Evolutionary conservation across 1,284 basidiomycete species (phyloP), one percentile per base, ranked within the genome.

Genomic region (Vanrija sp.): DNA sequence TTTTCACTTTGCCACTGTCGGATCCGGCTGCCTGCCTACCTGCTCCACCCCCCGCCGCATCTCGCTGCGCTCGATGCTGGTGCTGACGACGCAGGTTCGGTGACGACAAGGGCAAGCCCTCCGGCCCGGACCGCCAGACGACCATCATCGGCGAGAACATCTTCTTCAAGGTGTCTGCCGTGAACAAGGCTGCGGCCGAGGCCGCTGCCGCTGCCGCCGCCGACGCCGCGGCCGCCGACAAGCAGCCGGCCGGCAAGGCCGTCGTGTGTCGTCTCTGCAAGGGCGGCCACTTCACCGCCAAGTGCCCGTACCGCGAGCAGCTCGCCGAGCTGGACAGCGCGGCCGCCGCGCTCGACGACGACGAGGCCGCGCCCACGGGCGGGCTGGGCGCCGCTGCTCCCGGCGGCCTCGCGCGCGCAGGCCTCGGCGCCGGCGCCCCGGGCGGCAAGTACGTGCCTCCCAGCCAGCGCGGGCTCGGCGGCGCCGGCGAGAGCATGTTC

Each of bases 281-380:
- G 75, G 95, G 95, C 53, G 89, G 89, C 64, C 96, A 98, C 79
- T 98, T 94, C 77, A 99, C 96, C 12, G 88, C 93, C 58, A 93
- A 94, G 76, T 98, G 96, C 83, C 96, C 96, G 12, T 96, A 96
- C 83, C 96, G 93, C 77, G 94, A 98, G 65, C 89, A 89, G 19
- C 76, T 83, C 41, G 80, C 79, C 43, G 84, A 91, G 12, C 84
- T 87, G 19, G 89, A 87, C 57, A 65, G 62, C 12, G 81, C 91
- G 48, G 87, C 89, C 47, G 81, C 77, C 20, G 73, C 79, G 4
- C 83, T 83, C 82, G 64, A 60, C 77, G 77, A 53, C 23, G 60
- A 54, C 18, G 66, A 59, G 44, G 68, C 66, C 41, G 69, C 66
- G 16, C 56, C 51, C 3, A 58, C 56, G 9, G 45, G 54, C 27